Conservation (phyloP, 768 basidiomycete genomes). For the Leccinum uliginosum region DNA sequence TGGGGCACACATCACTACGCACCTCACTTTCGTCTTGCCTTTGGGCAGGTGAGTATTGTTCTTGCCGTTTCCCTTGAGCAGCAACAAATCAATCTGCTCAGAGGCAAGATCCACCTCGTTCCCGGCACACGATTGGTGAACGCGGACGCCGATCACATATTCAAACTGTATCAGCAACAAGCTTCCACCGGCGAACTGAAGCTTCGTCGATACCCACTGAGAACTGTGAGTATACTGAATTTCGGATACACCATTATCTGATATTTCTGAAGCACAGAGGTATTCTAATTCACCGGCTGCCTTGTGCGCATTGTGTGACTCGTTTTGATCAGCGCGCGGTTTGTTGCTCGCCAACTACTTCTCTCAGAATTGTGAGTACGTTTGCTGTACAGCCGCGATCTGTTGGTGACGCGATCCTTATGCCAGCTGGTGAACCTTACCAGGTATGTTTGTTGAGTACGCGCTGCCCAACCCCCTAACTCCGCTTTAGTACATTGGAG, state of each 20-base stretch:
- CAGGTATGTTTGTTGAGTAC: conserved; percentile 41
- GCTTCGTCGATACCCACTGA: conserved; percentile 71
- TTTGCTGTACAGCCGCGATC: background rate
- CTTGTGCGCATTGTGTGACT: conserved; percentile 1
- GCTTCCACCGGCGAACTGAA: conserved; percentile 50
- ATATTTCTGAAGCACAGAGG: conserved; percentile 59
- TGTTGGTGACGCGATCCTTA: background rate
- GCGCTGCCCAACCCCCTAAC: conserved; percentile 6
- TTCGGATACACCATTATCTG: conserved; percentile 5
- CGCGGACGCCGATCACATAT: conserved; percentile 48
- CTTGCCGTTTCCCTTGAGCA: background rate
- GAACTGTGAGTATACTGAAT: conserved; percentile 40
- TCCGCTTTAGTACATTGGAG: conserved; percentile 63
- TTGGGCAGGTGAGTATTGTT: conserved; percentile 34
- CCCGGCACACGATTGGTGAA: conserved; percentile 37
- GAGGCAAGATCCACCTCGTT: conserved; percentile 63
- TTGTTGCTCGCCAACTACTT: conserved; percentile 74
- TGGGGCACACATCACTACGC: conserved; percentile 20
- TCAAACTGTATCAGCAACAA: conserved; percentile 62
- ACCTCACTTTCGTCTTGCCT: conserved; percentile 51
- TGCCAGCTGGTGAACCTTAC: conserved; percentile 76
- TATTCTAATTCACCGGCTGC: conserved; percentile 24
- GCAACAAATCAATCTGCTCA: conserved; percentile 1
- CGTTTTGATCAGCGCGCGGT: conserved; percentile 52
- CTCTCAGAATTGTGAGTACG: conserved; percentile 70